Evolutionary conservation across 2,329 filamentous ascomycete species (phyloP).

Genomic region (Aspergillus pseudotamarii): DNA sequence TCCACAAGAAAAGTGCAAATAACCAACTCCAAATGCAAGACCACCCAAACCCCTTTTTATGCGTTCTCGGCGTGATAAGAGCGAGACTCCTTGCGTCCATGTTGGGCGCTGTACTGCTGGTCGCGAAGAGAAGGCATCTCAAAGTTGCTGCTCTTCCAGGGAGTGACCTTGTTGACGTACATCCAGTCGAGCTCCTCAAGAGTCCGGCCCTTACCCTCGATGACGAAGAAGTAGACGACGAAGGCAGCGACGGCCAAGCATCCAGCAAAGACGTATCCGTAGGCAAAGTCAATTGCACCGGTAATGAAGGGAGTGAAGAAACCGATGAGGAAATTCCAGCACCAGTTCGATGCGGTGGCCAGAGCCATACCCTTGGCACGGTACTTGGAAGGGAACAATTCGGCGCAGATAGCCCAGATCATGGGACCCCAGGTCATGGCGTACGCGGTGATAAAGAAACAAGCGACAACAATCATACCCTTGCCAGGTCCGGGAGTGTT

Average conservation of each 20-base stretch:
- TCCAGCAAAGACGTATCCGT: conserved; percentile 75
- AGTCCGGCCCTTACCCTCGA: conserved; percentile 69
- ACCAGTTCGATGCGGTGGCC: conserved; percentile 79
- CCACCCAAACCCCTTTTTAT: conserved; percentile 12
- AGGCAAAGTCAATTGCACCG: conserved; percentile 68
- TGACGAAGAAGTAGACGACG: conserved; percentile 73
- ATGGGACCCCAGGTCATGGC: conserved; percentile 70
- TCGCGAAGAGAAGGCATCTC: conserved; percentile 29
- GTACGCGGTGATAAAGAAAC: conserved; percentile 71
- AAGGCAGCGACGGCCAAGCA: conserved; percentile 67
- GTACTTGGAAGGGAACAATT: conserved; percentile 47
- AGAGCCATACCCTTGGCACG: conserved; percentile 77
- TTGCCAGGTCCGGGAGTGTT: conserved; percentile 57
- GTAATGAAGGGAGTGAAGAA: conserved; percentile 83
- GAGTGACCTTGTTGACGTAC: conserved; percentile 66
- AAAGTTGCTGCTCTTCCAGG: conserved; percentile 60
- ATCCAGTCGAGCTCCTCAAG: conserved; percentile 77
- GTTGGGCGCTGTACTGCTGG: conserved; percentile 3
- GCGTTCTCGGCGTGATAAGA: conserved; percentile 33
- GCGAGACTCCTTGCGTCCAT: conserved; percentile 26
- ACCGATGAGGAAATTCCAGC: conserved; percentile 70
- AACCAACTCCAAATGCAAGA: background rate
- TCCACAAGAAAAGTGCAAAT: background rate
- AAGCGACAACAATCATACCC: conserved; percentile 72
- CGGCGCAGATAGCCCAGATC: conserved; percentile 51